Evolutionary conservation across 768 basidiomycete species (phyloP).

Genomic region (Termitomyces titanicus): DNA sequence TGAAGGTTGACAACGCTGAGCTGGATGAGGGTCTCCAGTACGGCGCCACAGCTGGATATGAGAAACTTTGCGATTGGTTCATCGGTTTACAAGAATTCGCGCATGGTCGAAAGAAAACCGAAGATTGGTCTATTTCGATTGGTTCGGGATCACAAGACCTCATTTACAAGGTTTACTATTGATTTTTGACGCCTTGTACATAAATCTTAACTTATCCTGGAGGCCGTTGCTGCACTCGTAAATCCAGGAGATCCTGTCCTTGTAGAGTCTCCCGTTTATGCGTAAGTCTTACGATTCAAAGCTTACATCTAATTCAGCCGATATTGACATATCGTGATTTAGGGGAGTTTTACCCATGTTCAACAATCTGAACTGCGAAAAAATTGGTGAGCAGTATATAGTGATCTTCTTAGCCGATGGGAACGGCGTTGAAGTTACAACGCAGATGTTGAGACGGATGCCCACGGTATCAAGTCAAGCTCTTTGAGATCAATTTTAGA

Average conservation of each 20-base stretch:
- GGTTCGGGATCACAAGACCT: slow-evolving; percentile 89
- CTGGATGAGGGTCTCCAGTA: slow-evolving; percentile 75
- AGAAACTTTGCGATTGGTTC: slow-evolving; percentile 65
- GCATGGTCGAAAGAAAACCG: slow-evolving; percentile 59
- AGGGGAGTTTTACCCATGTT: slow-evolving; percentile 67
- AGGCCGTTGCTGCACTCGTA: slow-evolving; percentile 68
- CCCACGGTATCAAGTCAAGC: slow-evolving; percentile 55
- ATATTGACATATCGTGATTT: neutral
- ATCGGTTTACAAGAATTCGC: slow-evolving; percentile 62
- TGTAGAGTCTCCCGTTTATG: slow-evolving; percentile 76
- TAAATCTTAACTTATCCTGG: neutral
- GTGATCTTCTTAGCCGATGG: neutral
- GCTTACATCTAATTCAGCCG: slow-evolving; percentile 6
- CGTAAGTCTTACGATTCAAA: slow-evolving; percentile 34
- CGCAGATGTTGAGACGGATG: slow-evolving; percentile 69
- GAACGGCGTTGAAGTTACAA: neutral
- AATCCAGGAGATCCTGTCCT: slow-evolving; percentile 79
- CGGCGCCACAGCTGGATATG: slow-evolving; percentile 65
- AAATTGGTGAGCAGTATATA: slow-evolving; percentile 50
- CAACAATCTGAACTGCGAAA: slow-evolving; percentile 44
- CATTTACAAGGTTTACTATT: slow-evolving; percentile 55
- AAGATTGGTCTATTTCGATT: slow-evolving; percentile 74
- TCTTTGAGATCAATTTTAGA: slow-evolving; percentile 59
- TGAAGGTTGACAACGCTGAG: slow-evolving; percentile 49
- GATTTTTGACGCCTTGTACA: neutral